phyloP scores from a whole-genome alignment of 176 grass and related monocot species.

The Urochloa ruziziensis region DNA sequence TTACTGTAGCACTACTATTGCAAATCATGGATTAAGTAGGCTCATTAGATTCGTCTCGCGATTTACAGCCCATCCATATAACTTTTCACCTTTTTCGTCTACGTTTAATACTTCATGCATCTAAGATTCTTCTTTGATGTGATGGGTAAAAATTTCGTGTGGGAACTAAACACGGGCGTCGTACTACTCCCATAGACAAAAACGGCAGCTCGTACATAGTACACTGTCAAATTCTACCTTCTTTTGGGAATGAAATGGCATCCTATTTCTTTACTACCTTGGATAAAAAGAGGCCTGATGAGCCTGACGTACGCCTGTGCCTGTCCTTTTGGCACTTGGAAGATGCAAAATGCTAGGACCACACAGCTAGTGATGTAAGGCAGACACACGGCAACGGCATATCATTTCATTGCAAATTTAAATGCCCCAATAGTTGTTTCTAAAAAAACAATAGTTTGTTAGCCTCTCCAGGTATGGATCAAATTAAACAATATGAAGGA shows the following conservation, averaged over 20 bases:
- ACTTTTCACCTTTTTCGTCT: too few relatives aligned
- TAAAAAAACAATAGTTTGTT: too few relatives aligned
- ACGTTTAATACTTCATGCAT: too few relatives aligned
- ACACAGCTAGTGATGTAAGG: background rate
- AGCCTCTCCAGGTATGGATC: background rate
- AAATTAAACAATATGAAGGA: background rate
- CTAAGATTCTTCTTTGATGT: too few relatives aligned
- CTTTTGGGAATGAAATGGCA: conserved; percentile 28
- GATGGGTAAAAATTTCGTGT: too few relatives aligned
- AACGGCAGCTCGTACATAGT: conserved; percentile 28
- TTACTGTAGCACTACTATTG: too few relatives aligned
- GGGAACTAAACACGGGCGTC: too few relatives aligned
- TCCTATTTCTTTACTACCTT: conserved; percentile 4
- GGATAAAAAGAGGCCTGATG: conserved; percentile 12
- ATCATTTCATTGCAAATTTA: too few relatives aligned
- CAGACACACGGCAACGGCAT: background rate
- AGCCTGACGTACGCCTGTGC: background rate
- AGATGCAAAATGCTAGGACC: conserved; percentile 15
- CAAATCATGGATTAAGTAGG: too few relatives aligned
- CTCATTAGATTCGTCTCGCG: too few relatives aligned
- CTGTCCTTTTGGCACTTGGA: background rate
- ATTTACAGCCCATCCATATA: too few relatives aligned
- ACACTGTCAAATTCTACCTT: conserved; percentile 23
- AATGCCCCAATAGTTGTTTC: too few relatives aligned
- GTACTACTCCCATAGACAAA: background rate